Base-by-base conservation (phyloP, 2,329 filamentous ascomycete species). In the Pseudogymnoascus sp. region DNA sequence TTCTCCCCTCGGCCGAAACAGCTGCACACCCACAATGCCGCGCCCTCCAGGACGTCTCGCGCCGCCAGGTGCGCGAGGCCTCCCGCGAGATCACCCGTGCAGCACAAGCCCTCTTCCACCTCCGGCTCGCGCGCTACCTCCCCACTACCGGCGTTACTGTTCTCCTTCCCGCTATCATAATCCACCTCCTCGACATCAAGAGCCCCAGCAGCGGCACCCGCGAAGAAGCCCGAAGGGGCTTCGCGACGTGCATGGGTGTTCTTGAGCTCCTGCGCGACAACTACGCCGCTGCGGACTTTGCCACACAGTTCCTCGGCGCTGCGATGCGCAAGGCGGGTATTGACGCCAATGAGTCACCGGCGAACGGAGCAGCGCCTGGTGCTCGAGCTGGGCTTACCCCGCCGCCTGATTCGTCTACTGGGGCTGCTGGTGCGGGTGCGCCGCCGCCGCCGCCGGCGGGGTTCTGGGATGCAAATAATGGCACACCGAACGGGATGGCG, bases 221-320 rank as follows among this genome's bases (percentile, higher is more conserved):
- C 16, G 82, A 89, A 63, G 80, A 83, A 41, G 91, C 90, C 54
- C 81, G 91, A 22, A 83, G 87, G 62, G 90, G 91, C 18, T 96
- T 96, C 77, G 88, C 88, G 67, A 88, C 91, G 71, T 97, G 93
- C 75, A 96, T 97, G 90, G 83, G 87, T 54, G 91, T 96, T 62
- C 89, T 97, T 79, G 87, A 91, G 71, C 88, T 87, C 65, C 80
- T 97, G 16, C 85, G 91, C 37, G 91, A 96, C 70, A 90, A 91
- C 30, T 97, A 97, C 70, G 87, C 91, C 0, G 91, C 92, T 0
- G 93, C 93, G n/a, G 92, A 97, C 73, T 96, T 94, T 69, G 91
- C 91, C n/a, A 93, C 90, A 0, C 90, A 90, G 2, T 97, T 97
- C 77, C 80, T 97, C n/a, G 90, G 96, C 71, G 91, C 91, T 1